phyloP scores from a whole-genome alignment of 2,329 filamentous ascomycete species.

The Ophiostoma quercus region DNA sequence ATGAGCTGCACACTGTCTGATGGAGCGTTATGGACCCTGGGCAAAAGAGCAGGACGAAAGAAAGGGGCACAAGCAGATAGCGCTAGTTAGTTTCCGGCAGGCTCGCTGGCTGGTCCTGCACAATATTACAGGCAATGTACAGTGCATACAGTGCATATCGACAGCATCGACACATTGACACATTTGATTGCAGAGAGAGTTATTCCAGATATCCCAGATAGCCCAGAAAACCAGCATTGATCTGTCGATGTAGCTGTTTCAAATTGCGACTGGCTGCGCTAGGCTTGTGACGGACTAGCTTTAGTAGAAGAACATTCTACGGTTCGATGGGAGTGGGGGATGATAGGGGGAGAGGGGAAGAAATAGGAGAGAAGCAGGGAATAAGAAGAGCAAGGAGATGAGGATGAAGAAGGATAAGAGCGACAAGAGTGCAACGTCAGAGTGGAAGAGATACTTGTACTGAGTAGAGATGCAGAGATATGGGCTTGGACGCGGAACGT shows the following conservation, averaged over 20 bases:
- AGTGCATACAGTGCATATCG: slow-evolving; percentile 4
- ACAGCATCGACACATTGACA: background rate
- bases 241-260: slow-evolving; percentile 12
- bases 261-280: slow-evolving; percentile 14
- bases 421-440: background rate
- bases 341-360: slow-evolving; percentile 7
- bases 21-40: background rate
- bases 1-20: background rate
- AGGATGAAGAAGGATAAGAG: background rate
- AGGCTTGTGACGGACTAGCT: background rate
- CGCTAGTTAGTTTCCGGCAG: slow-evolving; percentile 14
- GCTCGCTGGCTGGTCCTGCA: background rate
- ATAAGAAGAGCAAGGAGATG: background rate
- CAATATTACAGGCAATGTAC: background rate
- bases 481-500: background rate
- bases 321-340: slow-evolving; percentile 7
- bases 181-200: background rate
- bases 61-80: slow-evolving; percentile 1
- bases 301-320: slow-evolving; percentile 8
- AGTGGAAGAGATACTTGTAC: background rate
- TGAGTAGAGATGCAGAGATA: background rate
- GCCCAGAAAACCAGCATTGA: background rate
- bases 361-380: slow-evolving; percentile 13
- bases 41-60: background rate
- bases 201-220: background rate